These are phyloP conservation scores for Medicago ruthenica DNA, from an alignment of 306 rosid genomes.

Conservation along the genomic window DNA sequence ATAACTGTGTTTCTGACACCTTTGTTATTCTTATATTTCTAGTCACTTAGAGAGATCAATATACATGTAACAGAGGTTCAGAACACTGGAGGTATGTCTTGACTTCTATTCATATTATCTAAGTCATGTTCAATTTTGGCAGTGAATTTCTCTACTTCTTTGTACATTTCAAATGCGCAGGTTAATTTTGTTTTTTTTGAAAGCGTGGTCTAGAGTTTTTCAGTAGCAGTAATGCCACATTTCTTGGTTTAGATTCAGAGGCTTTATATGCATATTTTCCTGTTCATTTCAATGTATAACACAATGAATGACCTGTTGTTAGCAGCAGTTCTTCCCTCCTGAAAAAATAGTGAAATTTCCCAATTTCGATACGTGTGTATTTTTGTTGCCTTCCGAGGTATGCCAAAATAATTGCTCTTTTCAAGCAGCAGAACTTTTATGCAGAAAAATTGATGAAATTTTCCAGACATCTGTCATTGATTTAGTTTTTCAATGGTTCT, in stretches of 20 bases:
- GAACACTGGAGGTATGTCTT: constrained; percentile 83
- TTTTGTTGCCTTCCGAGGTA: constrained; percentile 6
- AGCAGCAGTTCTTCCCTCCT: constrained; percentile 2
- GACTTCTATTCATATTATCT: constrained; percentile 31
- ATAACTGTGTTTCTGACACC: constrained; percentile 44
- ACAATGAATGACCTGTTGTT: constrained; percentile 21
- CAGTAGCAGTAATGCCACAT: constrained; percentile 34
- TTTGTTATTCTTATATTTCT: constrained; percentile 47
- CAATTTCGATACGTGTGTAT: background rate
- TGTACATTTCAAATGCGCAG: constrained; percentile 19
- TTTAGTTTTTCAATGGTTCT: constrained; percentile 22
- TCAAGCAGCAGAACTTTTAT: constrained; percentile 12
- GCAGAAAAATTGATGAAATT: constrained; percentile 9
- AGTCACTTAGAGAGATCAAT: constrained; percentile 93
- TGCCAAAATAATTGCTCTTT: constrained; percentile 2
- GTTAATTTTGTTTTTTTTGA: constrained; percentile 22
- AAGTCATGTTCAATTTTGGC: constrained; percentile 32
- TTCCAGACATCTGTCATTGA: constrained; percentile 7
- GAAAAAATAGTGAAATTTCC: constrained; percentile 9
- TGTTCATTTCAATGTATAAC: constrained; percentile 2
- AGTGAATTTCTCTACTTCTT: constrained; percentile 21
- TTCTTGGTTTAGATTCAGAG: constrained; percentile 30
- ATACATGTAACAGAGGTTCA: constrained; percentile 73
- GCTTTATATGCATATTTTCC: constrained; percentile 25
- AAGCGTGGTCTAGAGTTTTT: constrained; percentile 35